A percentile compares a stretch with the other conserved stretches of the same genome.
These are phyloP conservation scores for Serendipita vermifera DNA, from an alignment of 768 basidiomycete genomes.

Conservation along the genomic window DNA sequence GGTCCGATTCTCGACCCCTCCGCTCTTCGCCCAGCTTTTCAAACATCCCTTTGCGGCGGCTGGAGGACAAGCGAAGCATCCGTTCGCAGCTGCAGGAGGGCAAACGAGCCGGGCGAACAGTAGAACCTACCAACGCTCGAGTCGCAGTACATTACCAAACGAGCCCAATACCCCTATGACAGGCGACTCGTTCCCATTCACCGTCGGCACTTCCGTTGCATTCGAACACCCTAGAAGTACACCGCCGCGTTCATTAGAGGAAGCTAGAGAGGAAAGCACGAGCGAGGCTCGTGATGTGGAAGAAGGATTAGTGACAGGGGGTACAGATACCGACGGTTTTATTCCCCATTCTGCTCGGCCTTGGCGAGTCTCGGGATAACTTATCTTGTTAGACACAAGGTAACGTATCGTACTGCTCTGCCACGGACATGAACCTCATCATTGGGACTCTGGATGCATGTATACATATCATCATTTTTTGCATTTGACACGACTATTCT, in stretches of 20 bases:
- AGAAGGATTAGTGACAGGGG: too few relatives aligned
- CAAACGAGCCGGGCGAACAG: neutral
- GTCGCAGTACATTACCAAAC: neutral
- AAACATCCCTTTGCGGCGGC: too few relatives aligned
- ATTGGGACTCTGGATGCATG: neutral
- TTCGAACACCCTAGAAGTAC: slow-evolving; percentile 4
- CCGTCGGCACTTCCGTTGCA: slow-evolving; percentile 2
- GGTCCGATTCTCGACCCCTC: neutral
- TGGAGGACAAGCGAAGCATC: too few relatives aligned
- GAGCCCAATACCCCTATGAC: neutral
- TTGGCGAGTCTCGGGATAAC: neutral
- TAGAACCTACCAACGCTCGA: neutral
- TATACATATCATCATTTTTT: neutral
- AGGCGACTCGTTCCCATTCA: neutral
- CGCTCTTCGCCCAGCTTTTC: neutral
- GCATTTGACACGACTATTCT: neutral
- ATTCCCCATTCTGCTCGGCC: neutral
- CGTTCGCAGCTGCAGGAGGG: neutral
- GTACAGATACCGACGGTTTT: too few relatives aligned
- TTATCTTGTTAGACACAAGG: neutral
- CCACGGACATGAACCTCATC: neutral
- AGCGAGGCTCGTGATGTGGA: too few relatives aligned
- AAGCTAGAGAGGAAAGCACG: too few relatives aligned
- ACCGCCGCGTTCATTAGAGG: neutral
- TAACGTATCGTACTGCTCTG: neutral